A percentile compares a stretch with the other conserved stretches of the same genome.
These are phyloP conservation scores for Conringia planisiliqua DNA, from an alignment of 345 rosid genomes.

Conservation along the genomic window DNA sequence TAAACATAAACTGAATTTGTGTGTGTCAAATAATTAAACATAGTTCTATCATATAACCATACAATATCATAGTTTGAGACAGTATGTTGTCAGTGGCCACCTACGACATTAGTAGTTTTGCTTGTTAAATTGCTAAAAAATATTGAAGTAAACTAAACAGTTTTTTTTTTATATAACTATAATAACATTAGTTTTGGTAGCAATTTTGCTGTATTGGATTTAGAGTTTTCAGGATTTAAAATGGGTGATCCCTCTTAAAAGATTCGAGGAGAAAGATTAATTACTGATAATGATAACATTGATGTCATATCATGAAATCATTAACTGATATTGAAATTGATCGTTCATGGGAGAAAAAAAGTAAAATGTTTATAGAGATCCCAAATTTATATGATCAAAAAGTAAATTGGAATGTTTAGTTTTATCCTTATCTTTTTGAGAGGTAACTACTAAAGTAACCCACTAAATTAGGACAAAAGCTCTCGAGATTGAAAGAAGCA, in stretches of 20 bases:
- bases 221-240: no score
- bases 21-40: no score
- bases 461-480: constrained; percentile 17
- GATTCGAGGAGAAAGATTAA: no score
- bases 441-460: constrained; percentile 13
- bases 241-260: no score
- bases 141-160: not conserved
- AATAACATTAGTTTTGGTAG: no score
- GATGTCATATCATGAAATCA: constrained; percentile 1
- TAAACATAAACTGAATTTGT: not conserved
- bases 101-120: not conserved
- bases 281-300: no score
- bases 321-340: not conserved
- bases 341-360: not conserved
- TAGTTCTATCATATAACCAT: not conserved
- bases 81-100: not conserved
- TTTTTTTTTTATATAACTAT: no score
- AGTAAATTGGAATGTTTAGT: not conserved
- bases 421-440: constrained; percentile 23
- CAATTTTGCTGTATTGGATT: no score
- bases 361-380: not conserved
- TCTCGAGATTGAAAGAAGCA: constrained; percentile 16
- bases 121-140: not conserved
- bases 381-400: not conserved
- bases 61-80: not conserved